Evolutionary conservation across 331 rosid species (phyloP), one percentile per base, ranked within the genome.

Genomic region (Rosa hybrid): DNA sequence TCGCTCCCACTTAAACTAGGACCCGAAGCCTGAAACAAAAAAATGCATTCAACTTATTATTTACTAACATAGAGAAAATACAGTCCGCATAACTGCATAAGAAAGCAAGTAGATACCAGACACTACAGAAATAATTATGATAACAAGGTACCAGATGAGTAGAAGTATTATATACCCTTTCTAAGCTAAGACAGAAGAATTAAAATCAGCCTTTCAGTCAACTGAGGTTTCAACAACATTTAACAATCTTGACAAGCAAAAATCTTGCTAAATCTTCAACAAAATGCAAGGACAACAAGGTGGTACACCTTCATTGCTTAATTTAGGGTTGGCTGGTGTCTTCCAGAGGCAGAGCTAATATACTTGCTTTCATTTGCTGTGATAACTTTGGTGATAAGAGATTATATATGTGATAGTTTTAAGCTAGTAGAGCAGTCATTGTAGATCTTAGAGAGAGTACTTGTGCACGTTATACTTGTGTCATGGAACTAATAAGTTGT

Each of bases 1-100:
- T 80, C 89, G 81, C 91, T 90, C 85, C 96, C 98, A 49, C 92
- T 86, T 81, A 88, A 83, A 83, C 88, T 82, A 81, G 86, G 83
- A 56, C 90, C 88, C 49, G 78, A 39, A 80, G 80, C 95, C 99
- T 96, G 92, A 81, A 86, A 89, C 72, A 80, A 53, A 84, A 84
- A 80, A 68, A 79, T n/a, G 60, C 75, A 64, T 39, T 84, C 70
- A 68, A 74, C 69, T 76, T 11, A 63, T 42, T 27, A 80, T 70
- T 79, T 59, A 4, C 10, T 1, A 27, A 65, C 68, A 57, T 8
- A 27, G 6, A 38, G n/a, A 23, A 16, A 42, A 48, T 12, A 17
- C 5, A 13, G 70, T 21, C 5, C 30, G 53, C 45, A 20, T 48
- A 72, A n/a, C 8, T n/a, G 53, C 45, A 20, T 49, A 72, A n/a